A percentile compares a stretch with the other conserved stretches of the same genome.
Evolutionary conservation across 2,329 filamentous ascomycete genomes (phyloP).

Genomic region (Ophiostoma ips): DNA sequence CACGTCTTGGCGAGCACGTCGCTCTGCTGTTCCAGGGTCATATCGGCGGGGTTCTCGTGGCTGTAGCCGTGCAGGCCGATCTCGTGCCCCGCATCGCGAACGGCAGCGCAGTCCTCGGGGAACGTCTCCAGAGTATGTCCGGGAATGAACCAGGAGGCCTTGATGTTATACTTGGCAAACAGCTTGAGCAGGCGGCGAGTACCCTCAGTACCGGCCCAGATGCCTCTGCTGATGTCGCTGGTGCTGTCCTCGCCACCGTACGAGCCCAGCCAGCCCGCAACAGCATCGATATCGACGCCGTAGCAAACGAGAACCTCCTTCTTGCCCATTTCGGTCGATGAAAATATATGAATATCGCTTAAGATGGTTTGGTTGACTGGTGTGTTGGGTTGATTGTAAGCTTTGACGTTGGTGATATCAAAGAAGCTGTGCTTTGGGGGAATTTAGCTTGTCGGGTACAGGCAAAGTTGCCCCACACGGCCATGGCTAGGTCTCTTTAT

Average conservation of each 20-base stretch:
- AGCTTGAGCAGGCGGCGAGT: conserved; percentile 53
- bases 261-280: conserved; percentile 61
- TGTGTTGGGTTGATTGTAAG: background rate
- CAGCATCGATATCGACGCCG: conserved; percentile 63
- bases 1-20: conserved; percentile 65
- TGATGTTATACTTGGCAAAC: conserved; percentile 59
- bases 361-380: background rate
- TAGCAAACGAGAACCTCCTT: conserved; percentile 30
- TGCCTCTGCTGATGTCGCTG: conserved; percentile 54
- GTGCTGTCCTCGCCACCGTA: conserved; percentile 61
- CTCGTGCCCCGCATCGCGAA: conserved; percentile 33
- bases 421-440: background rate
- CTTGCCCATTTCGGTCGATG: conserved; percentile 9
- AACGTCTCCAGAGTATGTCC: conserved; percentile 36
- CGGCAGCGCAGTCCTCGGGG: conserved; percentile 29
- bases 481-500: background rate
- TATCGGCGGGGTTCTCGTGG: conserved; percentile 30
- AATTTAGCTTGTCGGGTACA: background rate
- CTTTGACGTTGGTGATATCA: background rate
- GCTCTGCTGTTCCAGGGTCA: conserved; percentile 58
- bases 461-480: background rate
- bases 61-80: conserved; percentile 32
- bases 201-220: conserved; percentile 57
- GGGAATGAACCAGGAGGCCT: conserved; percentile 41
- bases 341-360: too few relatives aligned